Base-by-base conservation (phyloP, 2,329 filamentous ascomycete genomes). In the Penicillium occitanis region DNA sequence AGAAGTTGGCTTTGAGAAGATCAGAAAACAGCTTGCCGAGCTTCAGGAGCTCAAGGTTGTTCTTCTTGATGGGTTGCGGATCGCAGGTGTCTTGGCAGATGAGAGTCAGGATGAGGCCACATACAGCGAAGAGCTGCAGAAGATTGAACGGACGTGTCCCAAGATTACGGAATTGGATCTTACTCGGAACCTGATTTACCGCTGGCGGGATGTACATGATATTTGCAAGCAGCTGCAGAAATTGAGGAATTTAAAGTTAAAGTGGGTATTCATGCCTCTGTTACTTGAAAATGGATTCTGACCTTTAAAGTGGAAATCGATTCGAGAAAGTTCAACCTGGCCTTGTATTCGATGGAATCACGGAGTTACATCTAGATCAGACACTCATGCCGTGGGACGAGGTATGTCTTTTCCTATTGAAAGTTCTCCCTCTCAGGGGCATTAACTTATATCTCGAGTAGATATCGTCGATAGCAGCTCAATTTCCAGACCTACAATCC, bases 1-100 rank as follows among this genome's bases (percentile, higher is more conserved):
- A 79, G 94, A 98, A 79, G 87, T 98, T 40, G 95, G 95, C 35
- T 98, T 98, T 71, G 93, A 96, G 71, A 97, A 97, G 82, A 92
- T 97, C 70, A 87, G 90, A 51, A 86, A 86, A 70, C 88, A 93
- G 78, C 88, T 96, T 73, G 90, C 93, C 5, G 73, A 90, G 73
- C 82, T 98, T 37, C 83, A 89, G 64, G 91, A 95, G 72, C 84
- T 98, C 67, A 89, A 86, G 70, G 88, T 93, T 64, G 88, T 96
- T 60, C 87, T 98, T 46, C 83, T 99, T 7, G 93, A 98, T 78
- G 89, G 90, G 14, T 79, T 92, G 73, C 83, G 87, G 61, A 85
- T 98, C 19, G 71, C 70, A 13, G 78, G 80, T 6, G 72, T 80
- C 6, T 67, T 77, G 11, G 68, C 72, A 30, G 69, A 71, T 50